Percentiles rank a stretch among this genome's conserved stretches.
Evolutionary conservation across 1,284 basidiomycete species (phyloP).

Genomic region (Fomitiporia mediterranea): DNA sequence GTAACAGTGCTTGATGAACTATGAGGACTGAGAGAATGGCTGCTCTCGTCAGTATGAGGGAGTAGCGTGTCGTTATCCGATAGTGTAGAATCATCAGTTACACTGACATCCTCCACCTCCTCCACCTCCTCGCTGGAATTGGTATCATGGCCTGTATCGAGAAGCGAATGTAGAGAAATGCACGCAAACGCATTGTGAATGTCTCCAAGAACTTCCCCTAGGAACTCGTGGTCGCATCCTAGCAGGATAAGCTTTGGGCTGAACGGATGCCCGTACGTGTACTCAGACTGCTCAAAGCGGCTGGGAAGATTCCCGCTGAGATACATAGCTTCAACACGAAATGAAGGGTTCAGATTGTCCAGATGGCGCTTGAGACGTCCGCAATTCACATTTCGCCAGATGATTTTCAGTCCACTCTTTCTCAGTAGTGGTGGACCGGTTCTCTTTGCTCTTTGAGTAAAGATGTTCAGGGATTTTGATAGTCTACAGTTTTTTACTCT

Average conservation of each 20-base stretch:
- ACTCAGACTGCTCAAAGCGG: not conserved
- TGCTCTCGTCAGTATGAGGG: too few relatives aligned
- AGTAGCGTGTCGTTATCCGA: not conserved
- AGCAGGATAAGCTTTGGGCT: slow-evolving; percentile 3
- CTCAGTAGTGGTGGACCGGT: not conserved
- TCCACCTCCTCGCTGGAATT: not conserved
- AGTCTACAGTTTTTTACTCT: not conserved
- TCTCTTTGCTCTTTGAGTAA: slow-evolving; percentile 1
- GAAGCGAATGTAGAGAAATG: not conserved
- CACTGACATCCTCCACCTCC: too few relatives aligned
- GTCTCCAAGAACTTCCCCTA: not conserved
- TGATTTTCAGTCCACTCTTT: not conserved
- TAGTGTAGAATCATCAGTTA: not conserved
- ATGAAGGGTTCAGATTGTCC: not conserved
- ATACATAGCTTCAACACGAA: not conserved
- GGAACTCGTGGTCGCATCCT: not conserved
- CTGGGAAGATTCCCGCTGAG: not conserved
- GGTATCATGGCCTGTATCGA: not conserved
- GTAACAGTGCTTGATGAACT: too few relatives aligned
- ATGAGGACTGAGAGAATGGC: too few relatives aligned
- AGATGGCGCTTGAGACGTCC: not conserved
- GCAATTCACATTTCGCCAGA: not conserved
- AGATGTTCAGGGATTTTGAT: too few relatives aligned
- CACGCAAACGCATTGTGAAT: not conserved
- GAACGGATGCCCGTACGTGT: not conserved